These are phyloP conservation scores for Hawksworthiomyces lignivorus DNA, from an alignment of 2,329 filamentous ascomycete genomes.

Conservation along the genomic window DNA sequence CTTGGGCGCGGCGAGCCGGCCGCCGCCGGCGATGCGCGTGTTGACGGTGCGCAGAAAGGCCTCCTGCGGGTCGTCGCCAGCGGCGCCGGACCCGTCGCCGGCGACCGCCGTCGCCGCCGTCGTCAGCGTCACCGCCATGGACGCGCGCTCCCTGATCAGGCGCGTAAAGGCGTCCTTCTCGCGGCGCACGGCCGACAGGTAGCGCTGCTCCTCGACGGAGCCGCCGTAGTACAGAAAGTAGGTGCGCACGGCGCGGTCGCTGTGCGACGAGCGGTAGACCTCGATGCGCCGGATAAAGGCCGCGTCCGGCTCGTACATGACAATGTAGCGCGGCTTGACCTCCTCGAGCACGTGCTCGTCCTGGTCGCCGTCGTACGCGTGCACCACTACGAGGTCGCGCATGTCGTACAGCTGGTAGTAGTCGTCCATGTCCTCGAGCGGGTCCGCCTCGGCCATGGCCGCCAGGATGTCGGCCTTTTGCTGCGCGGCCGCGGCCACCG, in stretches of 20 bases:
- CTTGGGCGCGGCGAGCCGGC: conserved; percentile 67
- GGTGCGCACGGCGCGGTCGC: conserved; percentile 77
- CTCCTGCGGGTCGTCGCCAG: conserved; percentile 75
- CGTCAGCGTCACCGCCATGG: conserved; percentile 84
- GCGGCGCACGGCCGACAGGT: conserved; percentile 78
- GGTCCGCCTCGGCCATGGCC: conserved; percentile 47
- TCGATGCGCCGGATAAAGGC: conserved; percentile 92
- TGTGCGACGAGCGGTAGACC: conserved; percentile 91
- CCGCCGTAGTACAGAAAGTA: conserved; percentile 97
- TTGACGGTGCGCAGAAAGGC: conserved; percentile 91
- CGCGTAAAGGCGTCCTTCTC: conserved; percentile 96
- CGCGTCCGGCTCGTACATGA: conserved; percentile 97
- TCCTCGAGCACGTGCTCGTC: conserved; percentile 97
- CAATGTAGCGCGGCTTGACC: conserved; percentile 83
- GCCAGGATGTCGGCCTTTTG: conserved; percentile 67
- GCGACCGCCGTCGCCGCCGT: conserved; percentile 41
- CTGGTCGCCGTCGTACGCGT: conserved; percentile 91
- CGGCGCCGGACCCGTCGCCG: conserved; percentile 42
- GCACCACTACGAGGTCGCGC: conserved; percentile 78
- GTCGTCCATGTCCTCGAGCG: conserved; percentile 83
- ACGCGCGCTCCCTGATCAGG: conserved; percentile 86
- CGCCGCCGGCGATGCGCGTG: conserved; percentile 91
- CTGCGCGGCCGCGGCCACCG: conserved; percentile 19
- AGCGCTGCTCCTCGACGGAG: conserved; percentile 92
- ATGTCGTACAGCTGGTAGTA: conserved; percentile 89